Evolutionary conservation across 2,329 filamentous ascomycete genomes (phyloP).

Genomic region (Elsinoe arachidis): DNA sequence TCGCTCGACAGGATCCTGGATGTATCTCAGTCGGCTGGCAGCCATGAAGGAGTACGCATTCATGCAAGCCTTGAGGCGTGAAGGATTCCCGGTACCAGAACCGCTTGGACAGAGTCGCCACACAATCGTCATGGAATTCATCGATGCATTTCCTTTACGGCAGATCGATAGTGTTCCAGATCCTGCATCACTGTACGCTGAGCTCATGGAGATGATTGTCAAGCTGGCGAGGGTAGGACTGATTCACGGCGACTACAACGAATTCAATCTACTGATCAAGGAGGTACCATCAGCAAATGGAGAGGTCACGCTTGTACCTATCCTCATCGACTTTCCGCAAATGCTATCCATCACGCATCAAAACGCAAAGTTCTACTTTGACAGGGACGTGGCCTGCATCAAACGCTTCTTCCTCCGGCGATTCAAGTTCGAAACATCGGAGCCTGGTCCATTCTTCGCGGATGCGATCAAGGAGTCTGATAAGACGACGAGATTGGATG

Average conservation of each 20-base stretch:
- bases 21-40: slow-evolving; percentile 91
- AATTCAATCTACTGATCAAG: slow-evolving; percentile 95
- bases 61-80: slow-evolving; percentile 75
- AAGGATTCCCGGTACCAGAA: slow-evolving; percentile 82
- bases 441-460: slow-evolving; percentile 74
- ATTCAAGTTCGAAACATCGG: slow-evolving; percentile 77
- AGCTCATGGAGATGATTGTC: slow-evolving; percentile 79
- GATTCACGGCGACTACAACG: slow-evolving; percentile 98
- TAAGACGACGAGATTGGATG: slow-evolving; percentile 66
- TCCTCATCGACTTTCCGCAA: slow-evolving; percentile 95
- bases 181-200: slow-evolving; percentile 78
- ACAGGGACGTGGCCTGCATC: slow-evolving; percentile 89
- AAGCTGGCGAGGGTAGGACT: slow-evolving; percentile 75
- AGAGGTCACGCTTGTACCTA: slow-evolving; percentile 55
- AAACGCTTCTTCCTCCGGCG: slow-evolving; percentile 87
- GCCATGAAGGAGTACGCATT: slow-evolving; percentile 93
- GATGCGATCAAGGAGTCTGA: slow-evolving; percentile 69
- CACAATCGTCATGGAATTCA: slow-evolving; percentile 89
- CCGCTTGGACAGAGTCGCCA: slow-evolving; percentile 85
- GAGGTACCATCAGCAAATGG: slow-evolving; percentile 43
- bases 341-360: slow-evolving; percentile 92
- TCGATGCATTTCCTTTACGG: slow-evolving; percentile 84
- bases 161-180: slow-evolving; percentile 80
- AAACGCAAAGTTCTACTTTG: slow-evolving; percentile 96
- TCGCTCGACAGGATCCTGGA: slow-evolving; percentile 76